Conservation (phyloP, 2,329 filamentous ascomycete species). For the Juglanconis sp. region DNA sequence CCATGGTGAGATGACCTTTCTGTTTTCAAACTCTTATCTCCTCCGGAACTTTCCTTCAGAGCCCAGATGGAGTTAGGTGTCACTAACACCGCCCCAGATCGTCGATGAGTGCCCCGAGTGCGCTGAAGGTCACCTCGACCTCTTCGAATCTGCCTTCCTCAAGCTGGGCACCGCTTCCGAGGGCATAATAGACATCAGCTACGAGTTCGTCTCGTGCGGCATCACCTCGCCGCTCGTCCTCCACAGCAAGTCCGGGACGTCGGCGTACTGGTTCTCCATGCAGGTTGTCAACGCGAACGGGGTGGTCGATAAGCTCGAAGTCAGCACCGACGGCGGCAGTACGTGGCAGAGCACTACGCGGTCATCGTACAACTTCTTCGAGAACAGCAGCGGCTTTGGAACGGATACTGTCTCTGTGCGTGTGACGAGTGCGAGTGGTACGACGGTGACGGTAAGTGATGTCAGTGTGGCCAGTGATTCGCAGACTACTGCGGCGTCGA, state of each 20-base stretch:
- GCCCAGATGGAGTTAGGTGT: neutral
- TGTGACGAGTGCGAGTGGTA: slow-evolving; percentile 52
- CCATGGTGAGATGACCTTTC: slow-evolving; percentile 50
- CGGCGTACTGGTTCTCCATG: slow-evolving; percentile 47
- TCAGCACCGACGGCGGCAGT: slow-evolving; percentile 56
- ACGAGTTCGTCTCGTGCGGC: slow-evolving; percentile 37
- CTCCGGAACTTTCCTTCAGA: too few species aligned
- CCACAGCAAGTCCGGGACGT: slow-evolving; percentile 43
- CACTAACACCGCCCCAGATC: slow-evolving; percentile 27
- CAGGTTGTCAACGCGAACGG: slow-evolving; percentile 64
- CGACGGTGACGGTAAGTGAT: slow-evolving; percentile 46
- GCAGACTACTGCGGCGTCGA: slow-evolving; percentile 28
- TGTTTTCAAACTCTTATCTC: neutral
- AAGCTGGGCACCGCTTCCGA: slow-evolving; percentile 32
- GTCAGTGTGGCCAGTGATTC: slow-evolving; percentile 40
- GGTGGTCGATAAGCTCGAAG: slow-evolving; percentile 53
- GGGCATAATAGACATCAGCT: slow-evolving; percentile 34
- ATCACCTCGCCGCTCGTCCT: slow-evolving; percentile 40
- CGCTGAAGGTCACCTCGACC: slow-evolving; percentile 38
- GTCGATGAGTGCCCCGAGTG: slow-evolving; percentile 46
- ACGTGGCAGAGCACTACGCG: slow-evolving; percentile 57
- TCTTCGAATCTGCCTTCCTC: slow-evolving; percentile 41
- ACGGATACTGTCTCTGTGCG: slow-evolving; percentile 51
- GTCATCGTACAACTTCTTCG: slow-evolving; percentile 59
- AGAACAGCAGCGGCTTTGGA: slow-evolving; percentile 56